Evolutionary conservation across 1,284 basidiomycete species (phyloP).

Genomic region (Lentinula novae-zelandiae): DNA sequence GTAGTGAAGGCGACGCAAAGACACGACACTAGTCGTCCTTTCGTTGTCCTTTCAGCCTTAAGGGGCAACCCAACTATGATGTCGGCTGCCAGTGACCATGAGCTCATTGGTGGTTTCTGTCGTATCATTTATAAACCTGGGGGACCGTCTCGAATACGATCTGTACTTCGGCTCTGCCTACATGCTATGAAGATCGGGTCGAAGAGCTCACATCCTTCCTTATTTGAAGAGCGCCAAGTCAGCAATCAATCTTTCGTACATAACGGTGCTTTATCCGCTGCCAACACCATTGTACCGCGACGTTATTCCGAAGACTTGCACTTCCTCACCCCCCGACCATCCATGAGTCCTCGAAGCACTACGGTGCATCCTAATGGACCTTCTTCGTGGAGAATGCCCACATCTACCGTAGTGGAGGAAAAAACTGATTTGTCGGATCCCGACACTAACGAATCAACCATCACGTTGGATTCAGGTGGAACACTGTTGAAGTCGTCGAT

Average conservation of each 20-base stretch:
- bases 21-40: slow-evolving; percentile 59
- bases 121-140: slow-evolving; percentile 87
- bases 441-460: slow-evolving; percentile 39
- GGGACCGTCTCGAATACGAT: slow-evolving; percentile 74
- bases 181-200: slow-evolving; percentile 55
- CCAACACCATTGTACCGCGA: slow-evolving; percentile 26
- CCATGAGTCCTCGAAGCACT: slow-evolving; percentile 43
- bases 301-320: slow-evolving; percentile 50
- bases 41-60: slow-evolving; percentile 70
- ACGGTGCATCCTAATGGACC: slow-evolving; percentile 43
- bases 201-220: slow-evolving; percentile 18
- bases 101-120: slow-evolving; percentile 83
- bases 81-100: slow-evolving; percentile 65
- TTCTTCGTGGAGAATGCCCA: slow-evolving; percentile 31
- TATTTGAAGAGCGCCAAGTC: slow-evolving; percentile 1
- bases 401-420: slow-evolving; percentile 31
- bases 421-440: slow-evolving; percentile 17
- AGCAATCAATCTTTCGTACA: slow-evolving; percentile 1
- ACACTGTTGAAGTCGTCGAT: slow-evolving; percentile 59
- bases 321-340: slow-evolving; percentile 30
- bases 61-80: slow-evolving; percentile 65
- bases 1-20: slow-evolving; percentile 56
- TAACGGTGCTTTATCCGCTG: slow-evolving; percentile 3
- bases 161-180: slow-evolving; percentile 68
- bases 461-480: slow-evolving; percentile 55